Percentiles rank a stretch among this genome's conserved stretches.
Conservation (phyloP, 73 alveolate genomes). For the Paramecium caudatum region DNA sequence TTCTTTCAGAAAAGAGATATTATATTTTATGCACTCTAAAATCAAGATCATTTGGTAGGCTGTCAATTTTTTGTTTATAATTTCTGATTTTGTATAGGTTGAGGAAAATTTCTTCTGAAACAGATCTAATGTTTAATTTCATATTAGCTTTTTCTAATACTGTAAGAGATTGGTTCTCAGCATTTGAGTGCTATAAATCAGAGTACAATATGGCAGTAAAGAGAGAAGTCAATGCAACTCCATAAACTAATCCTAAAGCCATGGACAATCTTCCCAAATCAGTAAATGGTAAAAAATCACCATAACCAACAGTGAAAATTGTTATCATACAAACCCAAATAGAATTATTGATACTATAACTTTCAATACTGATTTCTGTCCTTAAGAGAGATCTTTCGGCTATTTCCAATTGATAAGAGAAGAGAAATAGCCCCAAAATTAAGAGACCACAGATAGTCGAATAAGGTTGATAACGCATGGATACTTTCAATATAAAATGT, state of each 20-base stretch:
- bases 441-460: slow-evolving; percentile 5
- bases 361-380: background rate
- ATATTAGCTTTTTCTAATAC: slow-evolving; percentile 30
- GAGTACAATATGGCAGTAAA: slow-evolving; percentile 15
- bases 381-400: slow-evolving; percentile 35
- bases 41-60: too few relatives aligned
- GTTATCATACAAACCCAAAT: slow-evolving; percentile 58
- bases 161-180: background rate
- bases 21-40: too few relatives aligned
- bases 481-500: slow-evolving; percentile 22
- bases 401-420: slow-evolving; percentile 42
- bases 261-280: slow-evolving; percentile 62
- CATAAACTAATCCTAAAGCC: slow-evolving; percentile 41
- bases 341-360: background rate
- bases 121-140: background rate
- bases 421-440: slow-evolving; percentile 1
- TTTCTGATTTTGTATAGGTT: too few relatives aligned
- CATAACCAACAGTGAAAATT: slow-evolving; percentile 61
- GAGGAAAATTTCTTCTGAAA: background rate
- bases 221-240: slow-evolving; percentile 49
- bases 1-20: too few relatives aligned
- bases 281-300: slow-evolving; percentile 58
- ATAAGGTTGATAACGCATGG: background rate
- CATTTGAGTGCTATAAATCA: background rate
- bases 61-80: too few relatives aligned